Percentiles rank a stretch among this genome's conserved stretches.
These are phyloP conservation scores for Marasmius tenuissimus DNA, from an alignment of 1,284 basidiomycete species.

Conservation along the genomic window DNA sequence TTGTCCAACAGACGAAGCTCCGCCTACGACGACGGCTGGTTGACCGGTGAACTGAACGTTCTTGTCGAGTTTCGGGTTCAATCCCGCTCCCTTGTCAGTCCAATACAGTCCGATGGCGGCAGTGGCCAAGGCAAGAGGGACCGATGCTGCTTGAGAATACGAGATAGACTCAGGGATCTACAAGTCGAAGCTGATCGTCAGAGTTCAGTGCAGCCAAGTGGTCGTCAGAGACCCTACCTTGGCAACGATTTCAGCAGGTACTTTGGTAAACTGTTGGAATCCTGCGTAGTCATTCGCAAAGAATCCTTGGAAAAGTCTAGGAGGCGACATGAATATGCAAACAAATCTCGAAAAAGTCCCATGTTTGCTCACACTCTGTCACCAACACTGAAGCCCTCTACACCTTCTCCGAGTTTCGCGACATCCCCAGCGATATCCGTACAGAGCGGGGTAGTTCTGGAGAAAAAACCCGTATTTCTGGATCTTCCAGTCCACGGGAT, in stretches of 20 bases:
- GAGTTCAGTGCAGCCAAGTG: background rate
- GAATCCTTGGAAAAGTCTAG: conserved; percentile 41
- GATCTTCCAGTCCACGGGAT: conserved; percentile 51
- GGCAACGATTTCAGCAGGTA: conserved; percentile 37
- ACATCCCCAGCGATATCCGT: conserved; percentile 60
- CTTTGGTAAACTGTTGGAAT: conserved; percentile 52
- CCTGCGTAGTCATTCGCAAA: conserved; percentile 37
- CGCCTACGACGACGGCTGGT: conserved; percentile 31
- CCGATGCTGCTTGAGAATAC: conserved; percentile 42
- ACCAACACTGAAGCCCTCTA: conserved; percentile 49
- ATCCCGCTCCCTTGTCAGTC: conserved; percentile 26
- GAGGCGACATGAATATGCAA: background rate
- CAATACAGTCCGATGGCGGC: conserved; percentile 37
- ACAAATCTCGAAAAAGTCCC: background rate
- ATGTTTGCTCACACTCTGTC: conserved; percentile 52
- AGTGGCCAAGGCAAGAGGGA: conserved; percentile 39
- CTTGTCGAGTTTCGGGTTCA: conserved; percentile 27
- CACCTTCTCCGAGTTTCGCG: conserved; percentile 50
- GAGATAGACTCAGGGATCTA: conserved; percentile 42
- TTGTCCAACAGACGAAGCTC: conserved; percentile 27
- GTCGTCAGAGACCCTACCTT: conserved; percentile 32
- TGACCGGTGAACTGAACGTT: conserved; percentile 33
- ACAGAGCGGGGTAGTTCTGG: conserved; percentile 40
- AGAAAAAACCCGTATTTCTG: conserved; percentile 24
- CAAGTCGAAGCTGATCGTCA: too few species aligned